phyloP scores from a whole-genome alignment of 2,329 filamentous ascomycete genomes.

The Sporothrix dimorphospora region DNA sequence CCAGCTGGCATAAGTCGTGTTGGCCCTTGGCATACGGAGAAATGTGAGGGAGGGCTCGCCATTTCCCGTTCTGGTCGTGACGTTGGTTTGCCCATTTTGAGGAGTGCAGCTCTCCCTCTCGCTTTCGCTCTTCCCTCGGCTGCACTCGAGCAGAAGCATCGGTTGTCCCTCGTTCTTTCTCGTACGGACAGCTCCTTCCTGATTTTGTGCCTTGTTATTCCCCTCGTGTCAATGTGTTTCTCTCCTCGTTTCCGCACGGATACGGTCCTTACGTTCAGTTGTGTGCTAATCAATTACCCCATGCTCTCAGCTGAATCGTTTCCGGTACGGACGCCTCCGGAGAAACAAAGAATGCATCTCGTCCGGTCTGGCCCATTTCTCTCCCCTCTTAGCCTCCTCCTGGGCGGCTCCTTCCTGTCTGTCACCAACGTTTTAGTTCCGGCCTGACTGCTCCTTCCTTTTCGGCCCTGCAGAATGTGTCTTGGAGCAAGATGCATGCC shows the following conservation, averaged over 20 bases:
- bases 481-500: neutral
- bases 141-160: neutral
- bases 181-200: neutral
- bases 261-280: neutral
- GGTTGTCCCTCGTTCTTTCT: neutral
- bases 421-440: neutral
- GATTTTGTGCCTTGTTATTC: neutral
- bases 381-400: neutral
- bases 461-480: neutral
- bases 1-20: neutral
- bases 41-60: no score
- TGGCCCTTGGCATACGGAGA: neutral
- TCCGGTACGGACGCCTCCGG: neutral
- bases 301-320: neutral
- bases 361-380: constrained; percentile 18
- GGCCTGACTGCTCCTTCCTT: neutral
- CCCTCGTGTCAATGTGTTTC: neutral
- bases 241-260: neutral
- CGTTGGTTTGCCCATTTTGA: neutral
- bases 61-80: neutral
- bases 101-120: no score
- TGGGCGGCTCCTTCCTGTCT: constrained; percentile 6
- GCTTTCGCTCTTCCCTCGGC: neutral
- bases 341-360: neutral
- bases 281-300: neutral